Evolutionary conservation across 306 rosid species (phyloP).

Genomic region (Amphicarpaea edgeworthii): DNA sequence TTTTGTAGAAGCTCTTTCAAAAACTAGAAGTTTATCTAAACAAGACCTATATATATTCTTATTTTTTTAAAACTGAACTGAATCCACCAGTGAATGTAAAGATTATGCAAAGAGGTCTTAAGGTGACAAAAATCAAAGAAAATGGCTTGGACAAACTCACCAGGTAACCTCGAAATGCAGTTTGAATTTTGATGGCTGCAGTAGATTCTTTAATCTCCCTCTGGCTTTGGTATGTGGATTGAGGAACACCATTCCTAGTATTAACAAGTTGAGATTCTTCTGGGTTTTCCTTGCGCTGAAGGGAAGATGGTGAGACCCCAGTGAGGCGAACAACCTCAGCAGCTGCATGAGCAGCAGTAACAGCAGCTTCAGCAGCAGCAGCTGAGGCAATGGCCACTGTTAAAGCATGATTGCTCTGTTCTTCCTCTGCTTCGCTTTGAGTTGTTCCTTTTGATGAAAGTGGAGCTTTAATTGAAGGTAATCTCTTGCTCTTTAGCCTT

Average conservation of each 20-base stretch:
- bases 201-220: slow-evolving; percentile 58
- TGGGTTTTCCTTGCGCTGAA: slow-evolving; percentile 31
- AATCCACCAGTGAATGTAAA: slow-evolving; percentile 14
- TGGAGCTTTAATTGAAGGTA: slow-evolving; percentile 66
- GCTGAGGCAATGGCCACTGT: slow-evolving; percentile 62
- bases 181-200: slow-evolving; percentile 72
- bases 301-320: slow-evolving; percentile 45
- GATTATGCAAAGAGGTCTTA: slow-evolving; percentile 16
- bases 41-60: background rate
- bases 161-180: slow-evolving; percentile 83
- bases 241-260: slow-evolving; percentile 45
- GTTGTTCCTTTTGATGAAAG: slow-evolving; percentile 41
- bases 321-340: slow-evolving; percentile 61
- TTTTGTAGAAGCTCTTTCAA: background rate
- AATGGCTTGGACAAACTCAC: slow-evolving; percentile 62
- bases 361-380: slow-evolving; percentile 62
- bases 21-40: background rate
- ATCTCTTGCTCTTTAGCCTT: slow-evolving; percentile 63
- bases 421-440: slow-evolving; percentile 59
- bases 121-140: background rate
- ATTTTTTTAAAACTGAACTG: background rate
- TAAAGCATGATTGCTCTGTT: slow-evolving; percentile 64
- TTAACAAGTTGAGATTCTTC: slow-evolving; percentile 39
- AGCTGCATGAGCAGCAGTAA: slow-evolving; percentile 52
- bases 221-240: slow-evolving; percentile 42